These are phyloP conservation scores for Neostapfia colusana DNA, from an alignment of 176 grass and related monocot species.

Conservation along the genomic window DNA sequence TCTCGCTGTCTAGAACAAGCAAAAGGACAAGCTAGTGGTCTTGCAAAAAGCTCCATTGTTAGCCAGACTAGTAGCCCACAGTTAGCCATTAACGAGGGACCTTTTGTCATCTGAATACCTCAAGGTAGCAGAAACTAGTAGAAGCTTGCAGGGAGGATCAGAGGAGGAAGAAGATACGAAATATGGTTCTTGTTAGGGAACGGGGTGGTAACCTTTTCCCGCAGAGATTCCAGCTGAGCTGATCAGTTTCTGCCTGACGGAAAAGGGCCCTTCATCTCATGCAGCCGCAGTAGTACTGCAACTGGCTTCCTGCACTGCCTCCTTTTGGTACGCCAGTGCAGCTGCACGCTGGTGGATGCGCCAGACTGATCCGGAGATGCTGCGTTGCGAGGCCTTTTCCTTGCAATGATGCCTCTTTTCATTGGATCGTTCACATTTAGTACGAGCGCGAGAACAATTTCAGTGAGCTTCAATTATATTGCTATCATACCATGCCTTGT, in stretches of 20 bases:
- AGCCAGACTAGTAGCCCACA: not conserved
- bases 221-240: constrained; percentile 50
- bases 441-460: not conserved
- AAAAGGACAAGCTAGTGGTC: constrained; percentile 26
- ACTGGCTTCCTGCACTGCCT: constrained; percentile 4
- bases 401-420: constrained; percentile 42
- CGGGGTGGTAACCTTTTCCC: not conserved
- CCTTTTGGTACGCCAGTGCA: constrained; percentile 35
- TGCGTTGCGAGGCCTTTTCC: constrained; percentile 17
- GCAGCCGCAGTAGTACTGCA: not conserved
- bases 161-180: not conserved
- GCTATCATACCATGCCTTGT: not conserved
- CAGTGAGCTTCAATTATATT: not conserved
- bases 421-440: constrained; percentile 25
- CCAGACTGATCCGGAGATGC: constrained; percentile 20
- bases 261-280: constrained; percentile 45
- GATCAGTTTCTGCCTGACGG: constrained; percentile 37
- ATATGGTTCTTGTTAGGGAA: not conserved
- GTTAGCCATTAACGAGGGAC: constrained; percentile 15
- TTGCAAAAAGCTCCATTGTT: constrained; percentile 20
- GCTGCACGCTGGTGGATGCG: not conserved
- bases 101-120: constrained; percentile 11
- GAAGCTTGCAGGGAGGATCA: constrained; percentile 11
- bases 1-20: constrained; percentile 33
- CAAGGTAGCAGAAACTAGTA: constrained; percentile 12